Conservation (phyloP, 2,329 filamentous ascomycete genomes). For the Lasiodiplodia citricola region DNA sequence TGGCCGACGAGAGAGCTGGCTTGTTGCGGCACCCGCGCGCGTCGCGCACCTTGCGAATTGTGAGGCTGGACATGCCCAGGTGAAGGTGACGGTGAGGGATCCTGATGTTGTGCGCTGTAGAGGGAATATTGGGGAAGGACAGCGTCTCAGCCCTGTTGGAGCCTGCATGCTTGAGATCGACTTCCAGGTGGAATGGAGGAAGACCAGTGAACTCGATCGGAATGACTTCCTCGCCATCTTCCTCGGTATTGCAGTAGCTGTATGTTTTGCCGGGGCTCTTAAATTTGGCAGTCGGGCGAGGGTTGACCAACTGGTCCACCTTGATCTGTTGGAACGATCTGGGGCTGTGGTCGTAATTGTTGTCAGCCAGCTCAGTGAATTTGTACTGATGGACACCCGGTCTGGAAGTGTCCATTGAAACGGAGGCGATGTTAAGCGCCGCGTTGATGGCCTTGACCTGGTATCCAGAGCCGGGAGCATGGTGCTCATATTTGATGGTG, state of each 20-base stretch:
- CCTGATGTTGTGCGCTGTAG: slow-evolving; percentile 75
- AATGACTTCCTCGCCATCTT: slow-evolving; percentile 81
- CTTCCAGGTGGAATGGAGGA: slow-evolving; percentile 86
- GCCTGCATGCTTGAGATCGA: slow-evolving; percentile 91
- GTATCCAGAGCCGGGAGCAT: slow-evolving; percentile 71
- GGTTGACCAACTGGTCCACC: slow-evolving; percentile 82
- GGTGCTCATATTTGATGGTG: slow-evolving; percentile 78
- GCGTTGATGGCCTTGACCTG: slow-evolving; percentile 76
- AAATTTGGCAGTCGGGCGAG: slow-evolving; percentile 82
- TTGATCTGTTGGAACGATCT: slow-evolving; percentile 69
- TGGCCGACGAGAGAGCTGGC: slow-evolving; percentile 56
- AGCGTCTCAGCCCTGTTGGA: slow-evolving; percentile 80
- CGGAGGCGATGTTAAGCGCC: slow-evolving; percentile 74
- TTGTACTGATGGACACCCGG: slow-evolving; percentile 85
- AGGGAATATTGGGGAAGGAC: slow-evolving; percentile 77
- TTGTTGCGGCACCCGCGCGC: slow-evolving; percentile 83
- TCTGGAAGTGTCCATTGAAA: slow-evolving; percentile 84
- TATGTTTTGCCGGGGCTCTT: slow-evolving; percentile 88
- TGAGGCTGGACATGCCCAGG: slow-evolving; percentile 86
- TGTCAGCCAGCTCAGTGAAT: slow-evolving; percentile 82
- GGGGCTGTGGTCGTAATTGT: slow-evolving; percentile 78
- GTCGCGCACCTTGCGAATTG: slow-evolving; percentile 88
- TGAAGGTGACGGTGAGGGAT: slow-evolving; percentile 86
- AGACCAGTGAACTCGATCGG: slow-evolving; percentile 83
- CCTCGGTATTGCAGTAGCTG: slow-evolving; percentile 90